Evolutionary conservation across 2,329 filamentous ascomycete genomes (phyloP), one percentile per base, ranked within the genome.

Genomic region (Colletotrichum incanum): DNA sequence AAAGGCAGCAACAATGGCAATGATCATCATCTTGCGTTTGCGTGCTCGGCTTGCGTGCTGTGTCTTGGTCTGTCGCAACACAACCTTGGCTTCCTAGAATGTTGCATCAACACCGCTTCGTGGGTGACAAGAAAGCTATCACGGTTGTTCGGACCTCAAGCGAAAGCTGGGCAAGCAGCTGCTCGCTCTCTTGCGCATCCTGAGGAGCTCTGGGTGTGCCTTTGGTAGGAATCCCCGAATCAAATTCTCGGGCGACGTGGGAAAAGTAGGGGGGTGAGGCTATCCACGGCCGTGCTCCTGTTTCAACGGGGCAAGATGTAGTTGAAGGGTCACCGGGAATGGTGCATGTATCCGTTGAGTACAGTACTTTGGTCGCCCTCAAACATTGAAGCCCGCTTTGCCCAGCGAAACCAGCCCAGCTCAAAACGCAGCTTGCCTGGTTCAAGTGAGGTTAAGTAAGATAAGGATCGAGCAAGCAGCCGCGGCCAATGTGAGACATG

Each of bases 131-230:
- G 23, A 62, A 55, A 39, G 14, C 64, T 43, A 52, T 43, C 23
- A 34, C 59, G 58, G 65, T 37, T 56, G 41, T 63, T 56, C 65
- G 65, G 58, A 56, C 58, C 31, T 39, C 61, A 45, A 54, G 61
- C 37, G 37, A 58, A 37, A 65, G 67, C 61, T 54, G 47, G 47
- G 60, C 49, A 62, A 49, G 45, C 37, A 23, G 37, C 23, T 43
- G 5, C 12, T 26, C 5, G 26, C 62, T 28, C n/a, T n/a, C 49
- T 52, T 16, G 31, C 49, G 58, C 39, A 52, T 47, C 68, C 58
- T 49, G 65, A 59, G 39, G 28, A 72, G 65, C 65, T 72, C 58
- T 68, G 69, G 65, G 64, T 55, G 68, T 67, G 65, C 43, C 18
- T 52, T 20, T 55, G n/a, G 12, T 23, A 20, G 34, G 26, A 28